These are phyloP conservation scores for Tetrahymena malaccensis DNA, from an alignment of 73 alveolate species.

Conservation along the genomic window DNA sequence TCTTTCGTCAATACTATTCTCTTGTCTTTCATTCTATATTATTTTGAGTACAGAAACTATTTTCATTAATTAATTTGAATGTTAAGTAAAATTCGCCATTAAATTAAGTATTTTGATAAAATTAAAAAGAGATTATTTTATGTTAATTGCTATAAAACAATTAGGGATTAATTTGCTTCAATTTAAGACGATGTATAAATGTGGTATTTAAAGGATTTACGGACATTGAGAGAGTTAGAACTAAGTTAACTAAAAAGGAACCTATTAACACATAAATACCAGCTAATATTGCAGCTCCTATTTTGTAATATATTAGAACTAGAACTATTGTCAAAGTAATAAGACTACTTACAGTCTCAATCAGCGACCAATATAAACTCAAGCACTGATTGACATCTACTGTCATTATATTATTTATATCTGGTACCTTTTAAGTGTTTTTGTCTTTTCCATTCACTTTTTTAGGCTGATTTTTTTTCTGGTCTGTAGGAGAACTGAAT, in stretches of 20 bases:
- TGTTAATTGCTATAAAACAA: too few species aligned
- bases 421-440: neutral
- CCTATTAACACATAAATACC: neutral
- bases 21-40: constrained; percentile 1
- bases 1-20: constrained; percentile 17
- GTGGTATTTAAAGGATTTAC: neutral
- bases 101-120: too few species aligned
- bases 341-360: neutral
- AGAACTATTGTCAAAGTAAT: neutral
- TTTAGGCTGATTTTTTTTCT: neutral
- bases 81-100: too few species aligned
- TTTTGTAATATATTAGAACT: neutral
- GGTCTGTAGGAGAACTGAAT: neutral
- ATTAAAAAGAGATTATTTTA: too few species aligned
- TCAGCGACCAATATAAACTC: neutral
- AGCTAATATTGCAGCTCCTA: neutral
- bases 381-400: neutral
- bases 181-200: neutral
- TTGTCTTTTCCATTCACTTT: neutral
- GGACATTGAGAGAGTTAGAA: neutral
- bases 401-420: neutral
- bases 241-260: neutral
- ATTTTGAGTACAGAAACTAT: constrained; percentile 5
- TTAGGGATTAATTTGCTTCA: too few species aligned
- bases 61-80: neutral